Percentiles rank a stretch among this genome's conserved stretches.
Conservation (phyloP, 2,329 filamentous ascomycete genomes). For the Dactylellina cionopaga region DNA sequence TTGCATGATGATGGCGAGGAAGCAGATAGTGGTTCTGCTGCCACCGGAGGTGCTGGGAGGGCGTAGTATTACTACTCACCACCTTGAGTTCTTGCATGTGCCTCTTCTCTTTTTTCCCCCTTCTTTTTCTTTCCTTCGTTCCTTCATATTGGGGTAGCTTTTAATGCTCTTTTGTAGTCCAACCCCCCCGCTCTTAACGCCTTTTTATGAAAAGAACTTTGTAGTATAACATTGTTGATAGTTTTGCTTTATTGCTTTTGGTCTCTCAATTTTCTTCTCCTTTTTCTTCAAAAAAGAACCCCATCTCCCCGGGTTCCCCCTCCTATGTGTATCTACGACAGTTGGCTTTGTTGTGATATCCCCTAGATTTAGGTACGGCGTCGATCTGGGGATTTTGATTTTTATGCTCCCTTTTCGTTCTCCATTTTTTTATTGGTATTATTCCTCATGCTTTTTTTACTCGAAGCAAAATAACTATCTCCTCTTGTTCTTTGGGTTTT, state of each 20-base stretch:
- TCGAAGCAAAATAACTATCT: too few species aligned
- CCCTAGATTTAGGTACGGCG: constrained; percentile 29
- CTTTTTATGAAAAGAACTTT: too few species aligned
- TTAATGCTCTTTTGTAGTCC: too few species aligned
- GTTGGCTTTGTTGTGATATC: constrained; percentile 4
- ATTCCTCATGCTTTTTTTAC: neutral
- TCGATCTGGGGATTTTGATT: constrained; percentile 28
- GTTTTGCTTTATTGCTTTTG: too few species aligned
- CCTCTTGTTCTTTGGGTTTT: too few species aligned
- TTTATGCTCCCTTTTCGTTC: neutral
- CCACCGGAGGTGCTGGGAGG: constrained; percentile 8
- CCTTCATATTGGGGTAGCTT: too few species aligned
- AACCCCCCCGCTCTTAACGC: too few species aligned
- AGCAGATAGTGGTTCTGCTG: neutral
- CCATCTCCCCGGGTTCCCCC: too few species aligned
- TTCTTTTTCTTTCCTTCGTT: too few species aligned
- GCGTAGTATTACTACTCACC: constrained; percentile 5
- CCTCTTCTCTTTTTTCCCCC: neutral
- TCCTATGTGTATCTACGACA: constrained; percentile 25
- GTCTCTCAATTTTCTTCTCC: too few species aligned
- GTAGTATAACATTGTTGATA: too few species aligned
- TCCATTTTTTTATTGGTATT: neutral
- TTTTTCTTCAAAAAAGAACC: too few species aligned
- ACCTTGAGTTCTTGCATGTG: neutral
- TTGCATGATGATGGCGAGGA: constrained; percentile 42